phyloP scores from a whole-genome alignment of 2,329 filamentous ascomycete genomes.

The Sporothrix pallida region DNA sequence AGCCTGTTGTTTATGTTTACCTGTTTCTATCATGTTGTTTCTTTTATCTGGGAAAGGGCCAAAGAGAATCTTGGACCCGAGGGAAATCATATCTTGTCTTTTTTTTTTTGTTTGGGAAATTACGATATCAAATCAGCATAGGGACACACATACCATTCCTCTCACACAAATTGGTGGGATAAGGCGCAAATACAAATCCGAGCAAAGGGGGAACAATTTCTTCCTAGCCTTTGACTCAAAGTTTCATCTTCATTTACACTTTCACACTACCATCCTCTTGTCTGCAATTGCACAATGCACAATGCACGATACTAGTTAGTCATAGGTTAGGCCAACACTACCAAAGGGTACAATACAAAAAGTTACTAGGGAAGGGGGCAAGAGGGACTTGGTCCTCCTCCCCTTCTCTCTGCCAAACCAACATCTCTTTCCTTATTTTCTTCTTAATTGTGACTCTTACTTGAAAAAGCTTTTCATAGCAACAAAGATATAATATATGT shows the following conservation, averaged over 20 bases:
- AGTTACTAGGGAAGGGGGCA: neutral
- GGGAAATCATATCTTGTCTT: neutral
- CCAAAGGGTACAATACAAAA: neutral
- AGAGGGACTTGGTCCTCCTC: neutral
- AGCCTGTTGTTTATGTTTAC: neutral
- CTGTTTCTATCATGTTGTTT: conserved; percentile 26
- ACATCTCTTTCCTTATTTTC: neutral
- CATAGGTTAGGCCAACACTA: conserved; percentile 9
- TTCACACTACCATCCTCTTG: neutral
- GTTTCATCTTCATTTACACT: conserved; percentile 1
- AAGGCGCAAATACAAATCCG: conserved; percentile 25
- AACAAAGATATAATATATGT: neutral
- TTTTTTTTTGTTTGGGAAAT: conserved; percentile 15
- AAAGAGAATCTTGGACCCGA: neutral
- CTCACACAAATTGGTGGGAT: conserved; percentile 7
- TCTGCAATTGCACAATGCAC: neutral
- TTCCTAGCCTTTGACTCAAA: neutral
- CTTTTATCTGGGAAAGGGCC: conserved; percentile 18
- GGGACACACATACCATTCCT: conserved; percentile 7
- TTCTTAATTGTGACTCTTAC: neutral
- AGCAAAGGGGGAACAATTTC: neutral
- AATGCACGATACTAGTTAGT: neutral
- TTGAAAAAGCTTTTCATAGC: neutral
- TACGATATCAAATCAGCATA: conserved; percentile 28
- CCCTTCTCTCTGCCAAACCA: conserved; percentile 2